These are phyloP conservation scores for Pleurotus eryngii DNA, from an alignment of 768 basidiomycete species.

Conservation along the genomic window DNA sequence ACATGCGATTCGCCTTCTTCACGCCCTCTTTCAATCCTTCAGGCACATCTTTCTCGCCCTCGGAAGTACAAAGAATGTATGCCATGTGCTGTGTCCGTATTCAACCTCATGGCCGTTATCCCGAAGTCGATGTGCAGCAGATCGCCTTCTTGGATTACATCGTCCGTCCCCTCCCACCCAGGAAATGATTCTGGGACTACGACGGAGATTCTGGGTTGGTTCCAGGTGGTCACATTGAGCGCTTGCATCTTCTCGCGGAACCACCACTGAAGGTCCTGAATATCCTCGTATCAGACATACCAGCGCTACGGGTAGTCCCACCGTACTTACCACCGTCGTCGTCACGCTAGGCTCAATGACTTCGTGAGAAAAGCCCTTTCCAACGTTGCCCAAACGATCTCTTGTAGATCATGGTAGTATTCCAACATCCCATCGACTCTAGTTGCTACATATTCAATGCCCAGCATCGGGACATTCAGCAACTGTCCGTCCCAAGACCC, in stretches of 20 bases:
- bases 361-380: slow-evolving; percentile 46
- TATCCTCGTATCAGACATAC: too few species aligned
- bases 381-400: slow-evolving; percentile 49
- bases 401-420: slow-evolving; percentile 45
- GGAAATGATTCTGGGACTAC: slow-evolving; percentile 38
- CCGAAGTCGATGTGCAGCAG: slow-evolving; percentile 55
- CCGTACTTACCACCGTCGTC: slow-evolving; percentile 34
- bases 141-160: slow-evolving; percentile 43
- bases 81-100: slow-evolving; percentile 58
- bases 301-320: too few species aligned
- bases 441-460: slow-evolving; percentile 44
- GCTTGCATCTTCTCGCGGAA: slow-evolving; percentile 49
- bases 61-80: slow-evolving; percentile 41
- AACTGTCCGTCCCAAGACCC: slow-evolving; percentile 37
- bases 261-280: slow-evolving; percentile 52
- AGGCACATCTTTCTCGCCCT: slow-evolving; percentile 40
- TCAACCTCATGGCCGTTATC: slow-evolving; percentile 50
- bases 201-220: slow-evolving; percentile 48
- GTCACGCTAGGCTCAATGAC: slow-evolving; percentile 41
- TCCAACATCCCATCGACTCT: slow-evolving; percentile 37
- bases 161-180: slow-evolving; percentile 36
- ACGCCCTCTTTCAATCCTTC: slow-evolving; percentile 41
- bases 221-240: slow-evolving; percentile 47
- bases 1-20: slow-evolving; percentile 45
- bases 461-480: slow-evolving; percentile 42